Conservation (phyloP, 345 rosid species). For the Euphorbia tirucalli region DNA sequence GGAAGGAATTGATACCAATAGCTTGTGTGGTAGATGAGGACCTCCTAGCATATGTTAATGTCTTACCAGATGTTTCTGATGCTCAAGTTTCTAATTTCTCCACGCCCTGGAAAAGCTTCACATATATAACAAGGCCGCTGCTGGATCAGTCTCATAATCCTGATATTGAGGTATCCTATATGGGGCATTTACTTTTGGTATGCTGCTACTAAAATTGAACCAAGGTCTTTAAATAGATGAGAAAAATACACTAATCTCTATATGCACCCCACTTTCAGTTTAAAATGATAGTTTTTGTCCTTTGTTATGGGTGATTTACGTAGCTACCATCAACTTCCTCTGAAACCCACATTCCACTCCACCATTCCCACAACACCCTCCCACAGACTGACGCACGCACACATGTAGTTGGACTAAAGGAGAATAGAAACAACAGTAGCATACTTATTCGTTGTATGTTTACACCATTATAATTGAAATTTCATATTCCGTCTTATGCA, state of each 20-base stretch:
- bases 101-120: slow-evolving; percentile 81
- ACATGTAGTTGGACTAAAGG: too few relatives aligned
- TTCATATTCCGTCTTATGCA: slow-evolving; percentile 23
- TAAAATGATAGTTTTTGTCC: background rate
- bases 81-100: slow-evolving; percentile 30
- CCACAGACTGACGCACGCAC: too few relatives aligned
- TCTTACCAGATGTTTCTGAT: slow-evolving; percentile 22
- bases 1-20: slow-evolving; percentile 68
- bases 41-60: slow-evolving; percentile 37
- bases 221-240: background rate
- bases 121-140: slow-evolving; percentile 60
- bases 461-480: background rate
- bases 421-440: too few relatives aligned
- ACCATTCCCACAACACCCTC: too few relatives aligned
- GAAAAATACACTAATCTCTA: background rate
- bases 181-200: slow-evolving; percentile 1
- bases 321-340: too few relatives aligned
- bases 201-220: too few relatives aligned
- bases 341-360: too few relatives aligned
- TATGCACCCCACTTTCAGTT: background rate
- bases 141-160: slow-evolving; percentile 48
- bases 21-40: slow-evolving; percentile 71
- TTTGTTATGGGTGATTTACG: background rate
- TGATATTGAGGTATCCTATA: slow-evolving; percentile 55
- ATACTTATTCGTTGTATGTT: too few relatives aligned